Evolutionary conservation across 192 early-diverging fungal species (phyloP), one percentile per base, ranked within the genome.

Genomic region (Phycomyces nitens): DNA sequence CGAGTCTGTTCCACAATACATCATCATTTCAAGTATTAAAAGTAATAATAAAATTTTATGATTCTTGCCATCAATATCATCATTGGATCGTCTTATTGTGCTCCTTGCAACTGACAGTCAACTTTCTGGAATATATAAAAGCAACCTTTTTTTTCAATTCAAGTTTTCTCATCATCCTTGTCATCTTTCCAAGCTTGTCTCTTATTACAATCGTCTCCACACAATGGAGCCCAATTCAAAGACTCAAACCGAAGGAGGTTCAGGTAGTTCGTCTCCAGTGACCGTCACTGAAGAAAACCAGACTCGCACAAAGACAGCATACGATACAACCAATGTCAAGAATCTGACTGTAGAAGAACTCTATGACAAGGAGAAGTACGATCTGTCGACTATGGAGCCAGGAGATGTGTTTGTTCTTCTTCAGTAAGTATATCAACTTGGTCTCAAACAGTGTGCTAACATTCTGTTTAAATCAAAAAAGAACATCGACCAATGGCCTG

Each of bases 291-390:
- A 42, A 16, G 41, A 59, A 15, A 29, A 24, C 42, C 38, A 59
- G 4, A 12, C 18, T 1, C 16, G 7, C 23, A 12, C 14, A 12
- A 22, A 44, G 5, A 23, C 41, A 21, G 10, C 23, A 21, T 18
- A 26, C 27, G 44, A 58, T 52, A 14, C 60, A 16, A 56, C 65
- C 41, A 50, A 68, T 51, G 56, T 66, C 12, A 68, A 58, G 52
- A 34, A 47, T 18, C 62, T 90, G 72, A 83, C 84, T 38, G 84
- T 85, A 22, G 76, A 86, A 62, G 88, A 90, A 71, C 81, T 90
- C 49, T 90, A 90, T 76, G 83, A 90, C 79, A 90, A 90, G 81
- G 88, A 90, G 23, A 90, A 88, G 79, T 87, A 83, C 63, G 88
- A 90, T 66, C 78, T 90, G 56, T 86, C 86, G 44, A 90, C 88